Evolutionary conservation across 768 basidiomycete species (phyloP), one percentile per base, ranked within the genome.

Genomic region (Chalciporus piperatus): DNA sequence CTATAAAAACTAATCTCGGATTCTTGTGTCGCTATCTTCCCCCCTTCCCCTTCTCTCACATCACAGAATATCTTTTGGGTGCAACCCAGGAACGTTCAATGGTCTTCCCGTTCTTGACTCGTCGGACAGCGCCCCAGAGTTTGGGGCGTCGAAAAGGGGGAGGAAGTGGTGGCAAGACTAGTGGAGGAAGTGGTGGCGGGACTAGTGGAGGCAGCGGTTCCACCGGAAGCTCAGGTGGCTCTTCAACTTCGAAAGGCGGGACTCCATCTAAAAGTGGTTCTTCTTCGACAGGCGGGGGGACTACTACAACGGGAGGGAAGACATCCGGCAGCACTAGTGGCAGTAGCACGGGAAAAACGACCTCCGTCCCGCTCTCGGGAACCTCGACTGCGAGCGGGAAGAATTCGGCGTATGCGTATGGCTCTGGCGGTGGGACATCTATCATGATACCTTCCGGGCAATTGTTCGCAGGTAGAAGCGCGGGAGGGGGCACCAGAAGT

Each of bases 401-500:
- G 48, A 48, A 27, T 4, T 57, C 63, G 16, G 70, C 71, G 6
- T 58, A 49, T 12, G 61, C 69, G 0, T 75, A 72, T 50, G 70
- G 72, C 2, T 19, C 28, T 14, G 74, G 74, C 1, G 71, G 70
- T 1, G 68, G 72, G 22, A 54, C 20, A 3, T 10, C 51, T 1
- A 47, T 59, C 2, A 64, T 69, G 0, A 81, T 83, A 33, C 70
- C 79, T 2, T 42, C 65, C 11, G 78, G 79, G 3, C 72, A 75
- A 44, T 41, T 65, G 3, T 82, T 82, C 55, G 64, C 72, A 6
- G 79, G 80, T 2, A 72, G 84, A 6, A 57, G 55, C 1, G 69
- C 68, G 5, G 84, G 84, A n/a, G 84, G 84, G 0, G 82, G 74
- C 12, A 75, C 69, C 1, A 69, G 84, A 27, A 42, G 40, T 40